Conservation (phyloP, 2,329 filamentous ascomycete genomes). For the Phialophora macrospora region DNA sequence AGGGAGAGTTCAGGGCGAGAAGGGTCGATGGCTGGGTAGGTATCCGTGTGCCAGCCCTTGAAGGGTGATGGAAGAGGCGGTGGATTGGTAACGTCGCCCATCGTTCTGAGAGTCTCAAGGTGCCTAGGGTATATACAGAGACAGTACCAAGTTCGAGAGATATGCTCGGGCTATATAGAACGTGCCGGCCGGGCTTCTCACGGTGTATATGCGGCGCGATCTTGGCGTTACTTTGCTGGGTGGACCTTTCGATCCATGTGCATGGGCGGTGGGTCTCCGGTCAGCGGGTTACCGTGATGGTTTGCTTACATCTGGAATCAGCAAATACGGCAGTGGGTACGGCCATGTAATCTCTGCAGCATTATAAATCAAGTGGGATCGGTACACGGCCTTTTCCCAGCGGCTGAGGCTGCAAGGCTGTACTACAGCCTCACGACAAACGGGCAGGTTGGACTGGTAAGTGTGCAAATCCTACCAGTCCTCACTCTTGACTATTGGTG, state of each 20-base stretch:
- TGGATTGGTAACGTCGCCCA: constrained; percentile 5
- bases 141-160: not conserved
- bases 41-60: constrained; percentile 42
- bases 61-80: constrained; percentile 9
- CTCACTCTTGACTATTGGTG: not conserved
- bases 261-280: not conserved
- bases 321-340: not conserved
- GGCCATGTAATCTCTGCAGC: not conserved
- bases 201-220: not conserved
- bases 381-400: no score
- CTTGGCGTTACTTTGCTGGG: not conserved
- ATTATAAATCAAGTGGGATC: not conserved
- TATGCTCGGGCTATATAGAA: not conserved
- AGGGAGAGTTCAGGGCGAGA: constrained; percentile 41
- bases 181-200: not conserved
- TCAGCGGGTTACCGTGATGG: not conserved
- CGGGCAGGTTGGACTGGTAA: not conserved
- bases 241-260: not conserved
- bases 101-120: not conserved
- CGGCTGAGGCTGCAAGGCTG: not conserved
- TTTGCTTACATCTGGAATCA: not conserved
- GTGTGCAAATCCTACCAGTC: not conserved
- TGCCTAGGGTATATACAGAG: not conserved
- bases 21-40: constrained; percentile 50
- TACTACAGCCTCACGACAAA: not conserved